These are phyloP conservation scores for Apiospora phragmitis DNA, from an alignment of 2,329 filamentous ascomycete genomes.

Conservation along the genomic window DNA sequence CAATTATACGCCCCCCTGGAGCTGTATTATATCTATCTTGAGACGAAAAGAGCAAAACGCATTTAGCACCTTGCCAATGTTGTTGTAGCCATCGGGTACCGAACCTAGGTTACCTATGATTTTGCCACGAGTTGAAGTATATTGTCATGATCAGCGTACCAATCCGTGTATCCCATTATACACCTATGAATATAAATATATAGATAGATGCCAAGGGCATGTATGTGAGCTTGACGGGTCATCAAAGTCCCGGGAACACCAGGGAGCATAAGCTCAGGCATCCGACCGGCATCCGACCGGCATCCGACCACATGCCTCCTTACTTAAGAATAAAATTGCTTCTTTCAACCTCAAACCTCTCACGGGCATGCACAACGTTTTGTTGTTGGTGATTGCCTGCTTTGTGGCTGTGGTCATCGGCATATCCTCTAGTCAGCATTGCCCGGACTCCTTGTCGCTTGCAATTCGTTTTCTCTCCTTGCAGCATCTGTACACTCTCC, in stretches of 20 bases:
- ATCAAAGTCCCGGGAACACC: not conserved
- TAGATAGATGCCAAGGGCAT: not conserved
- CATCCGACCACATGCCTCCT: not conserved
- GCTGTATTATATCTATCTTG: no score
- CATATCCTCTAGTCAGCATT: not conserved
- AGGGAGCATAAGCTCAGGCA: not conserved
- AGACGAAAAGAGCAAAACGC: no score
- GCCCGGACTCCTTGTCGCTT: no score
- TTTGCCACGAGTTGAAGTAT: not conserved
- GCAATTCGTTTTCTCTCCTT: not conserved
- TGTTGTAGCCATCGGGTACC: not conserved
- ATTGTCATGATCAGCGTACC: not conserved
- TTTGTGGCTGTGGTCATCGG: not conserved
- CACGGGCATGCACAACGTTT: not conserved
- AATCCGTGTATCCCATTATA: no score
- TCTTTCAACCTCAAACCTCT: not conserved
- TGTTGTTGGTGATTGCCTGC: not conserved
- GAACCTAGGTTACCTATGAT: not conserved
- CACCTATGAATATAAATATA: not conserved
- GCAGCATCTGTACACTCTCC: not conserved
- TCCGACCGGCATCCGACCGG: no score
- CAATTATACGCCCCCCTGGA: no score
- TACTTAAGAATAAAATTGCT: not conserved
- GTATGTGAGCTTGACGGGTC: not conserved
- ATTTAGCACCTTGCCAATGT: no score